These are phyloP conservation scores for Hygrophoropsis aurantiaca DNA, from an alignment of 768 basidiomycete genomes.

Conservation along the genomic window DNA sequence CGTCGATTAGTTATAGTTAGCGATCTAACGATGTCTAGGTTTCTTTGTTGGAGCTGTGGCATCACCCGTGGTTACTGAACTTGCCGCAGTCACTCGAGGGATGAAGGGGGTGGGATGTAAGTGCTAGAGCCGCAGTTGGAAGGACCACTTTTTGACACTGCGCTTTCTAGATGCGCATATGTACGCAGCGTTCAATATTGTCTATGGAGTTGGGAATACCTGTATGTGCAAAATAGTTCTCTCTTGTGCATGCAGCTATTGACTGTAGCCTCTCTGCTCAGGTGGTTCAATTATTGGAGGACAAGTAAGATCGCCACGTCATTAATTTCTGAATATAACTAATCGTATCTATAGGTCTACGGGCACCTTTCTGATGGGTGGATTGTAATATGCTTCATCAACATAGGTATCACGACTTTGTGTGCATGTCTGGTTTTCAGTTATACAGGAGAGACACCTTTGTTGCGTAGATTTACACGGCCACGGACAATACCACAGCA, in stretches of 20 bases:
- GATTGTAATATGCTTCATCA: too few species aligned
- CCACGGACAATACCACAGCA: too few species aligned
- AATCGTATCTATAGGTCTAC: too few species aligned
- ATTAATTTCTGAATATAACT: too few species aligned
- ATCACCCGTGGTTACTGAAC: conserved; percentile 36
- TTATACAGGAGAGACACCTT: too few species aligned
- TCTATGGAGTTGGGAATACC: conserved; percentile 35
- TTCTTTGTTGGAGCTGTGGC: conserved; percentile 30
- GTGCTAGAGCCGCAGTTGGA: conserved; percentile 3
- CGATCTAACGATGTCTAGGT: conserved; percentile 14
- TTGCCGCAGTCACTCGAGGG: conserved; percentile 31
- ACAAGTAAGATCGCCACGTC: conserved; percentile 20
- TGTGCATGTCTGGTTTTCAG: too few species aligned
- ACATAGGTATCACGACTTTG: too few species aligned
- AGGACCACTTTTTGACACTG: background rate
- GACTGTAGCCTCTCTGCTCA: conserved; percentile 7
- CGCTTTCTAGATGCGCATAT: conserved; percentile 33
- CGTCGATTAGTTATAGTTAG: background rate
- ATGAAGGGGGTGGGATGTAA: conserved; percentile 39
- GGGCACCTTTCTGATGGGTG: too few species aligned
- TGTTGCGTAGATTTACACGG: too few species aligned
- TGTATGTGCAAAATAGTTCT: conserved; percentile 19
- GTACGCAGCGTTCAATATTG: conserved; percentile 41
- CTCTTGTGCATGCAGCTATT: background rate
- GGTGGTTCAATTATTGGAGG: conserved; percentile 41